Percentiles rank a stretch among this genome's conserved stretches.
These are phyloP conservation scores for Verticillium klebahnii DNA, from an alignment of 2,329 filamentous ascomycete species.

Conservation along the genomic window DNA sequence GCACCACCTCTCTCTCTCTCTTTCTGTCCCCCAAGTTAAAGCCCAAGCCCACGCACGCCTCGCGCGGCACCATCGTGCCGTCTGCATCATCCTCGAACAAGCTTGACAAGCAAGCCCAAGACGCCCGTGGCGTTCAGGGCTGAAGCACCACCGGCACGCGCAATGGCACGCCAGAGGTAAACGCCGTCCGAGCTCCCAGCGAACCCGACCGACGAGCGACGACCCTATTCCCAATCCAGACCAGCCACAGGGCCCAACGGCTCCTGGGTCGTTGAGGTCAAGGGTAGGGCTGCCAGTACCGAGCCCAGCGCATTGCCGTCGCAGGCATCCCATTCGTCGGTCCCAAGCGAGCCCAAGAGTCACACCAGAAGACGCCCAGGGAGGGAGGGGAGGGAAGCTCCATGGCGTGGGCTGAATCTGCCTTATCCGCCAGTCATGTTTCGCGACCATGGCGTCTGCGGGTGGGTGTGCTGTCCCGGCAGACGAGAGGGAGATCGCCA, in stretches of 20 bases:
- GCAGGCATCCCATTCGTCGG: not conserved
- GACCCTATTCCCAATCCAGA: not conserved
- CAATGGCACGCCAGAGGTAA: not conserved
- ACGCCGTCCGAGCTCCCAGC: not conserved
- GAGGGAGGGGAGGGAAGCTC: not conserved
- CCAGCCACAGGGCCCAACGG: not conserved
- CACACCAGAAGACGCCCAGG: not conserved
- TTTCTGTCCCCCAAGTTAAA: too few relatives aligned
- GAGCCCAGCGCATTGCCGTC: not conserved
- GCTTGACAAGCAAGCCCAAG: not conserved
- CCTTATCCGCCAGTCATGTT: not conserved
- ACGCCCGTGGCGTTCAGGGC: not conserved
- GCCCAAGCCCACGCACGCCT: not conserved
- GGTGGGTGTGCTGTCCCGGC: not conserved
- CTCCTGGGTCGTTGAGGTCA: not conserved
- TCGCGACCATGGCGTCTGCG: not conserved
- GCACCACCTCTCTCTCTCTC: too few relatives aligned
- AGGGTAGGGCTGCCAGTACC: not conserved
- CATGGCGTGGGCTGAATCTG: not conserved
- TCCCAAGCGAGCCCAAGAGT: not conserved
- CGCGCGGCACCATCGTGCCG: not conserved
- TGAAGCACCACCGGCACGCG: not conserved
- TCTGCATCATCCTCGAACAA: not conserved
- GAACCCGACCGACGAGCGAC: too few relatives aligned
- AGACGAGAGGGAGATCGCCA: not conserved